These are phyloP conservation scores for Coemansia sp. DNA, from an alignment of 192 early-diverging fungal species.

Conservation along the genomic window DNA sequence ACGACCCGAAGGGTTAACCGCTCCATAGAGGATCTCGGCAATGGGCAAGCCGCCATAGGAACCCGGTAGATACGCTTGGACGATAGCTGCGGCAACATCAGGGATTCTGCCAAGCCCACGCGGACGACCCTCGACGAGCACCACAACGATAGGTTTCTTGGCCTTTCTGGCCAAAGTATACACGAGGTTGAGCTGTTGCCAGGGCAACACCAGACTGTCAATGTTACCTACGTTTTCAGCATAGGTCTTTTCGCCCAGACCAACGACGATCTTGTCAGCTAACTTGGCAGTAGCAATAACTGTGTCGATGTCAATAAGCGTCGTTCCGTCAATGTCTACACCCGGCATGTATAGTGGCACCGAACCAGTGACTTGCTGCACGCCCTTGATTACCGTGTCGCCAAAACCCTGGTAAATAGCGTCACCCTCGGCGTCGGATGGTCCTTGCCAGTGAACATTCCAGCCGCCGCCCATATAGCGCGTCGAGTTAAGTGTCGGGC, in stretches of 20 bases:
- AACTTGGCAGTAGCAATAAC: constrained; percentile 23
- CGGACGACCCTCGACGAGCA: constrained; percentile 64
- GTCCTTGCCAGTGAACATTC: constrained; percentile 67
- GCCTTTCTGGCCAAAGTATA: constrained; percentile 23
- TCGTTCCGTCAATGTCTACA: constrained; percentile 58
- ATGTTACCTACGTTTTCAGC: constrained; percentile 64
- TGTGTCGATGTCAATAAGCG: constrained; percentile 49
- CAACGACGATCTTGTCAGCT: constrained; percentile 62
- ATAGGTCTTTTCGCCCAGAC: constrained; percentile 63
- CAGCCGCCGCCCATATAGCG: constrained; percentile 62
- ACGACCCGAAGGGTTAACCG: constrained; percentile 64
- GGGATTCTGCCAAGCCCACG: constrained; percentile 44
- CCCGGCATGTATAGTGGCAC: constrained; percentile 34
- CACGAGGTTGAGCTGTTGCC: constrained; percentile 55
- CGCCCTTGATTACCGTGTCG: constrained; percentile 38
- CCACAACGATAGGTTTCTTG: constrained; percentile 49
- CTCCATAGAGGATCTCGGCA: constrained; percentile 64
- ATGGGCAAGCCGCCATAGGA: constrained; percentile 65
- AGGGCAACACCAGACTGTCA: constrained; percentile 49
- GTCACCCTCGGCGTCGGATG: constrained; percentile 45
- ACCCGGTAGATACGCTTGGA: constrained; percentile 65
- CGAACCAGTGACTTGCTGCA: constrained; percentile 33
- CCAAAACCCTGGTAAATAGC: constrained; percentile 54
- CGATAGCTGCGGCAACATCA: constrained; percentile 49
- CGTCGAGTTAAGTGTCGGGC: constrained; percentile 62